These are phyloP conservation scores for Scleroderma citrinum DNA, from an alignment of 768 basidiomycete species.

Conservation along the genomic window DNA sequence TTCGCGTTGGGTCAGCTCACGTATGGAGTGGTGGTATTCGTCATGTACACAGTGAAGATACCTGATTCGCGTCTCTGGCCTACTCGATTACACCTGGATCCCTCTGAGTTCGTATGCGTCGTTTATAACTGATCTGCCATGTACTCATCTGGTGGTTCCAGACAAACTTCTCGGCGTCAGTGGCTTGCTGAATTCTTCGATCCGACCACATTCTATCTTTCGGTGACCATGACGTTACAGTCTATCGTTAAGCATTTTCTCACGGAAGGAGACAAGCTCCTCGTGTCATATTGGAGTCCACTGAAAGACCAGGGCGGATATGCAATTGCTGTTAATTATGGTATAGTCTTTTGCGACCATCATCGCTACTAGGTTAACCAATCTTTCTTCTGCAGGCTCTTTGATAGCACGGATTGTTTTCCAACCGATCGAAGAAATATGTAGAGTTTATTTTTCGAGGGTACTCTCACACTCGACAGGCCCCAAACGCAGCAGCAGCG, in stretches of 20 bases:
- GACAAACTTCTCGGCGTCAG: slow-evolving; percentile 2
- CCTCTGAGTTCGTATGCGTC: slow-evolving; percentile 13
- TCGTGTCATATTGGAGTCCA: slow-evolving; percentile 79
- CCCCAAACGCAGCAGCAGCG: slow-evolving; percentile 2
- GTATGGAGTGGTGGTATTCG: slow-evolving; percentile 58
- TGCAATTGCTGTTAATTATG: slow-evolving; percentile 94
- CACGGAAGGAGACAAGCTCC: slow-evolving; percentile 91
- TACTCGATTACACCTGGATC: slow-evolving; percentile 10
- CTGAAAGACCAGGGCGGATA: slow-evolving; percentile 90
- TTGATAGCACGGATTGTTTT: slow-evolving; percentile 88
- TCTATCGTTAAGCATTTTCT: slow-evolving; percentile 90
- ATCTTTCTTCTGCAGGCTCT: slow-evolving; percentile 53
- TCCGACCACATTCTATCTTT: slow-evolving; percentile 48
- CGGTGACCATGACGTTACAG: slow-evolving; percentile 81
- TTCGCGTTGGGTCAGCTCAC: slow-evolving; percentile 83
- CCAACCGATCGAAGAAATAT: slow-evolving; percentile 93
- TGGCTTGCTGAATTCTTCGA: slow-evolving; percentile 36
- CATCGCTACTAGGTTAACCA: not conserved
- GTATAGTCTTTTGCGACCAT: slow-evolving; percentile 31
- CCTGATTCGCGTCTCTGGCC: slow-evolving; percentile 32
- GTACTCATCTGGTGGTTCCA: slow-evolving; percentile 1
- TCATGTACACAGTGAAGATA: slow-evolving; percentile 46
- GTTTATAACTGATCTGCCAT: not conserved
- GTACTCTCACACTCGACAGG: slow-evolving; percentile 32
- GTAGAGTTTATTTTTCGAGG: slow-evolving; percentile 83